Conservation (phyloP, 1,284 basidiomycete species). For the Melampsora larici-populina region DNA sequence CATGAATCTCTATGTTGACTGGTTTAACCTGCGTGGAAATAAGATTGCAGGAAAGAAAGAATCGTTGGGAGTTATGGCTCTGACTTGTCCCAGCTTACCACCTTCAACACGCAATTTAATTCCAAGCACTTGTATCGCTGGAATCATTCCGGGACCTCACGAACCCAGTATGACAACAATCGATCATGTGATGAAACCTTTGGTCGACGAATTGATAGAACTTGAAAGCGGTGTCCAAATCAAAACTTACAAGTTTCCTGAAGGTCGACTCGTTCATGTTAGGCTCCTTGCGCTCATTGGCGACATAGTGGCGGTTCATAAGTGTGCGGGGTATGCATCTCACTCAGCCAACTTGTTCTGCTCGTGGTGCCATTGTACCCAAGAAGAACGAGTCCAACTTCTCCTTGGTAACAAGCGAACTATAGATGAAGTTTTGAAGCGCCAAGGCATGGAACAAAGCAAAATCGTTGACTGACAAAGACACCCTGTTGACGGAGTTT, state of each 20-base stretch:
- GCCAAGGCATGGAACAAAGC: neutral
- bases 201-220: neutral
- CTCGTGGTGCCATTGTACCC: slow-evolving; percentile 3
- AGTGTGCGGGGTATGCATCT: slow-evolving; percentile 10
- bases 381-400: neutral
- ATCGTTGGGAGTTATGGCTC: slow-evolving; percentile 2
- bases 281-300: slow-evolving; percentile 14
- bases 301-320: slow-evolving; percentile 19
- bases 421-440: neutral
- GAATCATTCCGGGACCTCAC: slow-evolving; percentile 13
- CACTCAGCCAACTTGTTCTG: slow-evolving; percentile 20
- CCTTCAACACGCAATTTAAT: neutral
- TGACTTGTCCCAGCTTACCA: slow-evolving; percentile 20
- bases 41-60: slow-evolving; percentile 6
- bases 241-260: neutral
- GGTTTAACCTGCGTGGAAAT: slow-evolving; percentile 22
- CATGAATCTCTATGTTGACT: slow-evolving; percentile 15
- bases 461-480: neutral
- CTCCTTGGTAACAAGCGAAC: neutral
- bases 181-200: neutral
- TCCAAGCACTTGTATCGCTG: slow-evolving; percentile 8
- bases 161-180: slow-evolving; percentile 11
- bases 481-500: neutral
- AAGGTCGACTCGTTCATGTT: neutral
- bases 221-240: neutral